Percentiles rank a stretch among this genome's conserved stretches.
phyloP scores from a whole-genome alignment of 805 yeast species.

The Suhomyces xylopsoci region DNA sequence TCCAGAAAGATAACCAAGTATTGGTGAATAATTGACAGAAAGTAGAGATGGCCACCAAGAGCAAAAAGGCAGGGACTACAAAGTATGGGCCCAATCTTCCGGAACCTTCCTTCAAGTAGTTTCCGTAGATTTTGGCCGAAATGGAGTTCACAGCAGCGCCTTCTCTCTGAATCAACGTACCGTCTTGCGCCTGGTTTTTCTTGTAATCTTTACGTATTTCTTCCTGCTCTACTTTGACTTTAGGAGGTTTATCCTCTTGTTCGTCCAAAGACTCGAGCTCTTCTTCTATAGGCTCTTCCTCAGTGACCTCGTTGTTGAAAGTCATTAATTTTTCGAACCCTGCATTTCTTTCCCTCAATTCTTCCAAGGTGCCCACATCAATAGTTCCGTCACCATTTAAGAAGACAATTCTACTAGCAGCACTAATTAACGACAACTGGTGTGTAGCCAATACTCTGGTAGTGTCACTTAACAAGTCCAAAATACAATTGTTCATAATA shows the following conservation, averaged over 20 bases:
- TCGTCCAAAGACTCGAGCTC: constrained; percentile 8
- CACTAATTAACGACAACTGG: constrained; percentile 28
- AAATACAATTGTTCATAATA: constrained; percentile 65
- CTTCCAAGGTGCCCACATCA: constrained; percentile 28
- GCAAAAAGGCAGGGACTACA: constrained; percentile 16
- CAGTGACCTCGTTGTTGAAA: constrained; percentile 23
- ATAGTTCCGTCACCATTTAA: constrained; percentile 28
- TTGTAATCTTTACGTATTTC: constrained; percentile 31
- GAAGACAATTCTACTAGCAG: neutral
- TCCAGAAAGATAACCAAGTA: constrained; percentile 26
- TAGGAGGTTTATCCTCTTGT: neutral
- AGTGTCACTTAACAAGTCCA: constrained; percentile 47
- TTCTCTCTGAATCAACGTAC: constrained; percentile 14
- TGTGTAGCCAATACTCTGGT: constrained; percentile 39
- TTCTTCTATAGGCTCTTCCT: constrained; percentile 7
- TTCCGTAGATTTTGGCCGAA: constrained; percentile 26
- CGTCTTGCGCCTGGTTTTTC: constrained; percentile 15
- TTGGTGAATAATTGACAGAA: constrained; percentile 19
- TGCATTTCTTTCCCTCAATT: constrained; percentile 11
- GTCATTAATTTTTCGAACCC: constrained; percentile 10
- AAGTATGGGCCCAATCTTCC: constrained; percentile 22
- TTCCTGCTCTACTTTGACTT: constrained; percentile 27
- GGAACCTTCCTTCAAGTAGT: constrained; percentile 29
- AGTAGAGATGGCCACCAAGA: constrained; percentile 7
- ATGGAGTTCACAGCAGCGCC: constrained; percentile 25